A percentile compares a stretch with the other conserved stretches of the same genome.
Conservation (phyloP, 257 asterid species). For the Lycium ferocissimum region DNA sequence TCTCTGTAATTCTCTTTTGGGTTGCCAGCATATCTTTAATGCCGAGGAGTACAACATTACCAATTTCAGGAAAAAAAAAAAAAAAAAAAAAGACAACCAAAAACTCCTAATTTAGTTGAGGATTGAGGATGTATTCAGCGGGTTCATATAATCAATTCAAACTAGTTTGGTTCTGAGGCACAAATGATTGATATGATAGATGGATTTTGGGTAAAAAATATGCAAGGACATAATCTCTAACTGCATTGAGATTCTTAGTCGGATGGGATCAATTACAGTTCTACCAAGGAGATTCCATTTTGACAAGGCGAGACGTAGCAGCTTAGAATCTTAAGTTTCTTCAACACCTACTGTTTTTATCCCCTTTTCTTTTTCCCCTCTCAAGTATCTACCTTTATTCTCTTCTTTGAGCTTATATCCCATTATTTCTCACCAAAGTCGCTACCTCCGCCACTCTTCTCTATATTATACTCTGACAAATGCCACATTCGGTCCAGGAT, state of each 20-base stretch:
- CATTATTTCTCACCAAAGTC: slow-evolving; percentile 18
- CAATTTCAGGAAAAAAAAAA: no score
- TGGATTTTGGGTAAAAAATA: slow-evolving; percentile 8
- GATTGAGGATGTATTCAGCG: not conserved
- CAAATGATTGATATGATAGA: not conserved
- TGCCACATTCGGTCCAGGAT: not conserved
- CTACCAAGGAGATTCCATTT: not conserved
- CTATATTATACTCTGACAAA: not conserved
- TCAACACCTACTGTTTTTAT: not conserved
- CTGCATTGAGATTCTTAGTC: not conserved
- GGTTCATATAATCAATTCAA: not conserved
- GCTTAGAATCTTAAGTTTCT: not conserved
- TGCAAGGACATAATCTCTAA: not conserved
- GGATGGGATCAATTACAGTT: not conserved
- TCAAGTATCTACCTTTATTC: not conserved
- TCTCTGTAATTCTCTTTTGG: no score
- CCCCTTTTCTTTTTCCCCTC: not conserved
- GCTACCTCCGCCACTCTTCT: not conserved
- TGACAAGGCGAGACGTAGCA: not conserved
- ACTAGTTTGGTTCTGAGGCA: slow-evolving; percentile 5
- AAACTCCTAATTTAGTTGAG: not conserved
- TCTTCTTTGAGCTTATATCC: not conserved
- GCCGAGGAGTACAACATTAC: no score
- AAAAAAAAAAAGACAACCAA: not conserved
- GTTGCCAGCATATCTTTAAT: no score